These are phyloP conservation scores for Garcia nutans DNA, from an alignment of 345 rosid genomes.

Conservation along the genomic window DNA sequence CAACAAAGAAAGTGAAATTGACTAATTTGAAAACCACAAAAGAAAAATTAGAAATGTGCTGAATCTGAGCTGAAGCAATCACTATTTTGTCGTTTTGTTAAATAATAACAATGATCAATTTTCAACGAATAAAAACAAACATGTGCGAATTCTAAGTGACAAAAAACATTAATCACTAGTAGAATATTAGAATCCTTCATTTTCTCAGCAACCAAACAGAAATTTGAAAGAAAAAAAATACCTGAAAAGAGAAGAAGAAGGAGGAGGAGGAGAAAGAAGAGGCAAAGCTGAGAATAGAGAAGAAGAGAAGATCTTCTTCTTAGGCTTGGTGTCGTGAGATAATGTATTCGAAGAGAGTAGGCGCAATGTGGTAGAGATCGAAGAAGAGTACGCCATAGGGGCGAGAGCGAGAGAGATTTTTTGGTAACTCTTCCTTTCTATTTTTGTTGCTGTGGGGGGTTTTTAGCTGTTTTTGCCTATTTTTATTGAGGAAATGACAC, in stretches of 20 bases:
- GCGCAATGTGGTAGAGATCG: slow-evolving; percentile 25
- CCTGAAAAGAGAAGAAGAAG: slow-evolving; percentile 29
- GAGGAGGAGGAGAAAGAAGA: slow-evolving; percentile 18
- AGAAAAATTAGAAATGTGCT: not conserved
- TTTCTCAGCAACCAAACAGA: slow-evolving; percentile 15
- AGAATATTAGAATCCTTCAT: too few species aligned
- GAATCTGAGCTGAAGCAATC: not conserved
- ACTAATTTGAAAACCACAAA: too few species aligned
- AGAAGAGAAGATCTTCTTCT: slow-evolving; percentile 14
- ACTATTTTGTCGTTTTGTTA: not conserved
- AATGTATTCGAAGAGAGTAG: slow-evolving; percentile 18
- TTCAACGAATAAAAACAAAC: not conserved
- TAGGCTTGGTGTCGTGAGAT: slow-evolving; percentile 5
- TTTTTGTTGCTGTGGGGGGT: not conserved
- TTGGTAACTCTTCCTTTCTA: not conserved
- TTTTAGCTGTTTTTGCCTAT: too few species aligned
- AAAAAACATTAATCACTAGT: not conserved
- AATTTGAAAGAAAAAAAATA: not conserved
- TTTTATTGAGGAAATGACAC: too few species aligned
- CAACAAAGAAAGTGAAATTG: too few species aligned
- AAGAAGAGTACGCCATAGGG: slow-evolving; percentile 33
- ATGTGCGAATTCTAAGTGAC: not conserved
- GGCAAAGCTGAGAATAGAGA: slow-evolving; percentile 20
- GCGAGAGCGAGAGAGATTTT: not conserved
- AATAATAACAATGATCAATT: not conserved